Evolutionary conservation across 257 asterid species (phyloP), one percentile per base, ranked within the genome.

Genomic region (Cruciata laevipes): DNA sequence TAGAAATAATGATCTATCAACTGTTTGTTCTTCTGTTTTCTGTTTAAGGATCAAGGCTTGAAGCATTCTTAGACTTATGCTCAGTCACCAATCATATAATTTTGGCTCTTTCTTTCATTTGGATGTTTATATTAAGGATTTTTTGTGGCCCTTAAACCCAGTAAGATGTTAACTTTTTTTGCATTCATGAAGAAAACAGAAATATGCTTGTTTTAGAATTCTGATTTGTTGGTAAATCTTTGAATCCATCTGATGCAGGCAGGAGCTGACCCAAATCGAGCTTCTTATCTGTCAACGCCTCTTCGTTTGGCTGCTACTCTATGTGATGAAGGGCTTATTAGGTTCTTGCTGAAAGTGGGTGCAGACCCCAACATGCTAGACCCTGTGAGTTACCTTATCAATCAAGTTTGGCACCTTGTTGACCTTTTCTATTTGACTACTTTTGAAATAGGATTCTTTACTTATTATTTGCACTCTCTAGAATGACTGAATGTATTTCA

Each of bases 221-320:
- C 18, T 14, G 64, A 13, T 59, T 59, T 59, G 64, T 25, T 27
- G 40, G 3, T 30, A 21, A 12, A 27, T 60, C 20, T 27, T 11
- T 27, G 23, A 13, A 27, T 60, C 16, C 35, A 60, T 14, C 38
- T 60, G 11, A 20, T 7, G 21, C 70, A 53, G 75, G 65, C 65
- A 13, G 65, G 70, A 63, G 75, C 75, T 4, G 64, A 63, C 51
- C 69, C 70, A 35, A 71, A 71, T 14, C 5, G 31, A 13, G 6
- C 20, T 9, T 5, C 17, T 35, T 20, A 25, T 64, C 38, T 9
- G n/a, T 17, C 27, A 32, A 63, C 75, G 1, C 70, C 75, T 71
- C 64, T 71, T 9, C 17, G 35, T 20, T 20, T 9, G 3, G 75
- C 75, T 33, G 65, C 65, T 6, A 21, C 24, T 31, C 56, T 23